Evolutionary conservation across 2,329 filamentous ascomycete genomes (phyloP).

Genomic region (Monilinia fructigena): DNA sequence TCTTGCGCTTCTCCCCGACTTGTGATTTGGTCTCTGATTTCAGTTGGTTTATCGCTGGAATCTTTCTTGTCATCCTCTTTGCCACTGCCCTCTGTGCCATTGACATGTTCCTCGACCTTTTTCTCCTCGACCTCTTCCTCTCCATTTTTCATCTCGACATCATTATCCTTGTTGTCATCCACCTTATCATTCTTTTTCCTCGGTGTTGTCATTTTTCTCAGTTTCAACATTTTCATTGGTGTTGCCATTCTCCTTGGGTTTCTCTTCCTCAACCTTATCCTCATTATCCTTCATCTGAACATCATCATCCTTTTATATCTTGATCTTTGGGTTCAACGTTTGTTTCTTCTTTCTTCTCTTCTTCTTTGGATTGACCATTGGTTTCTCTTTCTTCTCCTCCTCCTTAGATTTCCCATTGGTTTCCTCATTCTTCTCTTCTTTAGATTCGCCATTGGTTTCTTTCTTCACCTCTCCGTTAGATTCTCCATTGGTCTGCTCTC

Average conservation of each 20-base stretch:
- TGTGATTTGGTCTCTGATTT: slow-evolving; percentile 24
- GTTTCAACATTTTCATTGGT: slow-evolving; percentile 26
- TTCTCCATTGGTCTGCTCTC: slow-evolving; percentile 24
- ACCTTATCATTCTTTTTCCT: slow-evolving; percentile 24
- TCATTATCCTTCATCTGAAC: slow-evolving; percentile 23
- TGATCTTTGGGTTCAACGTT: slow-evolving; percentile 25
- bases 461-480: slow-evolving; percentile 19
- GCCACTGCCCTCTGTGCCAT: slow-evolving; percentile 40
- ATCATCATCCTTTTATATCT: slow-evolving; percentile 29
- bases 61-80: slow-evolving; percentile 33
- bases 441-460: slow-evolving; percentile 28
- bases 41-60: slow-evolving; percentile 22
- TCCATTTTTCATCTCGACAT: slow-evolving; percentile 25
- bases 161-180: slow-evolving; percentile 22
- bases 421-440: slow-evolving; percentile 27
- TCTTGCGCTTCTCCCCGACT: slow-evolving; percentile 36
- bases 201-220: slow-evolving; percentile 25
- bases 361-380: slow-evolving; percentile 18
- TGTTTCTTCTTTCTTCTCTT: background rate
- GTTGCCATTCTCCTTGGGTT: slow-evolving; percentile 26
- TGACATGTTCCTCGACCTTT: slow-evolving; percentile 16
- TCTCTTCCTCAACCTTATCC: slow-evolving; percentile 29
- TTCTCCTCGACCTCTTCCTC: slow-evolving; percentile 39
- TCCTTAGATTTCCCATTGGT: slow-evolving; percentile 32
- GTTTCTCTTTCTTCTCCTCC: slow-evolving; percentile 30